Percentiles rank a stretch among this genome's conserved stretches.
Evolutionary conservation across 1,284 basidiomycete genomes (phyloP).

Genomic region (Ustilago shanxiensis): DNA sequence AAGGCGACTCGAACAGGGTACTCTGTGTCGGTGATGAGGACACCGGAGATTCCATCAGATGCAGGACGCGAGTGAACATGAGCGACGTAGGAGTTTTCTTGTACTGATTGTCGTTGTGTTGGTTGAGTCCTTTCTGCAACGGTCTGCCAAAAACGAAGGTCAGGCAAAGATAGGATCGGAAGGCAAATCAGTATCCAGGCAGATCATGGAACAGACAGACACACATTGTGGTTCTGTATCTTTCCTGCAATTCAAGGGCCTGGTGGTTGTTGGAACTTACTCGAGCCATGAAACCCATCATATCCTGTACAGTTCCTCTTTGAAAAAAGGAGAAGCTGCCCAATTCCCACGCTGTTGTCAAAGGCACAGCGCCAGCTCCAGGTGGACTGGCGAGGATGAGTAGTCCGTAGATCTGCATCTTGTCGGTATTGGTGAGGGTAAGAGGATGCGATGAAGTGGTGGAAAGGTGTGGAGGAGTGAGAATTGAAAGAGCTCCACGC

Average conservation of each 20-base stretch:
- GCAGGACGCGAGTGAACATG: conserved; percentile 80
- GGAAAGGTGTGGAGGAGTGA: conserved; percentile 4
- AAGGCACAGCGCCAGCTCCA: conserved; percentile 73
- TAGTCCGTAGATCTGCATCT: conserved; percentile 57
- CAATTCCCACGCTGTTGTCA: conserved; percentile 84
- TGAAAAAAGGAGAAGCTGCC: conserved; percentile 96
- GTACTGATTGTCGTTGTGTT: conserved; percentile 82
- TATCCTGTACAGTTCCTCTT: conserved; percentile 73
- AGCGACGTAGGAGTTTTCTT: conserved; percentile 93
- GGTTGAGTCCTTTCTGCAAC: conserved; percentile 87
- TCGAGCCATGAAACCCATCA: conserved; percentile 70
- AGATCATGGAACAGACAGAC: too few relatives aligned
- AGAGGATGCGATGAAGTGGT: not conserved
- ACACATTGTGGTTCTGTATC: too few relatives aligned
- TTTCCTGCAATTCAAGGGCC: too few relatives aligned
- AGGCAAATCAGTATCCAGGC: too few relatives aligned
- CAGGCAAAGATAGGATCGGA: not conserved
- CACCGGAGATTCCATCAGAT: conserved; percentile 75
- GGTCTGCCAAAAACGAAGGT: conserved; percentile 72
- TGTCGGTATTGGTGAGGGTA: not conserved
- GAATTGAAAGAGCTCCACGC: conserved; percentile 1
- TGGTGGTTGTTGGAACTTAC: conserved; percentile 47
- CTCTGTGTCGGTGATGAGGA: conserved; percentile 93
- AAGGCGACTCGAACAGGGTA: conserved; percentile 97
- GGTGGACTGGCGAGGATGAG: conserved; percentile 66